A percentile compares a stretch with the other conserved stretches of the same genome.
These are phyloP conservation scores for Hypoxylon sp. DNA, from an alignment of 2,329 filamentous ascomycete species.

Conservation along the genomic window DNA sequence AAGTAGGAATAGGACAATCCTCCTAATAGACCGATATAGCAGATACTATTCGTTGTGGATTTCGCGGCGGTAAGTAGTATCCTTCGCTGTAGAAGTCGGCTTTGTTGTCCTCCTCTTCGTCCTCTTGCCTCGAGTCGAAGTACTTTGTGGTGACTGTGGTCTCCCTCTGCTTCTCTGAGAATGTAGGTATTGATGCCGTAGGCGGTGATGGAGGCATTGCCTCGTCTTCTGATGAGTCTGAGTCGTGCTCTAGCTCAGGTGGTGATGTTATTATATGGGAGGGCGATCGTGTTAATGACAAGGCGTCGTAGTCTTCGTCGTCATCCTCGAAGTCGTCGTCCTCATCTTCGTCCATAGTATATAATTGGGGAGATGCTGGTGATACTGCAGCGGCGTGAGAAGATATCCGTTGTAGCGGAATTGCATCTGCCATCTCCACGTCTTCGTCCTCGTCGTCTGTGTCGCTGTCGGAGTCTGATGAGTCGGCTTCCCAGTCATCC, in stretches of 20 bases:
- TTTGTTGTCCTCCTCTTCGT: constrained; percentile 56
- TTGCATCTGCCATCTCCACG: constrained; percentile 67
- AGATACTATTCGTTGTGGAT: constrained; percentile 66
- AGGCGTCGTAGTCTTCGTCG: constrained; percentile 71
- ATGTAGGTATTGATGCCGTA: constrained; percentile 68
- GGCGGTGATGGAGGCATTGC: constrained; percentile 80
- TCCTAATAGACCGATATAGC: constrained; percentile 70
- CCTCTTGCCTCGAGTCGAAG: constrained; percentile 57
- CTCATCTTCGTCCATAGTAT: constrained; percentile 57
- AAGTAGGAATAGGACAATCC: constrained; percentile 48
- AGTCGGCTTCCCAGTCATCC: constrained; percentile 78
- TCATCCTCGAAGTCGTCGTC: constrained; percentile 61
- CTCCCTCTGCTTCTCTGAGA: constrained; percentile 70
- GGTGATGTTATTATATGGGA: constrained; percentile 74
- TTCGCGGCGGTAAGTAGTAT: constrained; percentile 68
- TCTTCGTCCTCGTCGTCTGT: constrained; percentile 69
- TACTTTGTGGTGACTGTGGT: constrained; percentile 55
- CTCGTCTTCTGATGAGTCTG: constrained; percentile 80
- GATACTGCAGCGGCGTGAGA: constrained; percentile 53
- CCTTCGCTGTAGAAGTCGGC: constrained; percentile 65
- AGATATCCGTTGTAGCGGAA: constrained; percentile 63
- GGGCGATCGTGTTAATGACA: constrained; percentile 77
- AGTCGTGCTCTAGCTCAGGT: constrained; percentile 79
- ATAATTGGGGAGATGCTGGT: constrained; percentile 54
- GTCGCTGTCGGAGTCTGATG: constrained; percentile 67